Evolutionary conservation across 2,329 filamentous ascomycete species (phyloP).

Genomic region (Botrytis fragariae): DNA sequence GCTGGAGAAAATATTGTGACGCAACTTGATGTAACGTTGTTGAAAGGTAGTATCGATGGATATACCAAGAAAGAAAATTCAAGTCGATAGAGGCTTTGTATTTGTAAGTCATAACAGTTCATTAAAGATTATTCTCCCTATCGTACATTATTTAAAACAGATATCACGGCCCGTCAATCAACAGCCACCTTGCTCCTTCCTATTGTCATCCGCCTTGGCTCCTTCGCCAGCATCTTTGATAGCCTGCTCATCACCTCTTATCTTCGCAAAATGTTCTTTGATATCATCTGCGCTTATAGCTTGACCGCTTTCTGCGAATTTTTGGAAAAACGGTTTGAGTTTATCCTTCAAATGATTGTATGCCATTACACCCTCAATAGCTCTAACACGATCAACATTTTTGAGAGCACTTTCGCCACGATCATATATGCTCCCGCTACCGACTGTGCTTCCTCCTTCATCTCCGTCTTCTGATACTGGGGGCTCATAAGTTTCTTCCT

Average conservation of each 20-base stretch:
- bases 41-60: not conserved
- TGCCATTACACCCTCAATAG: constrained; percentile 96
- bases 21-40: not conserved
- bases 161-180: constrained; percentile 21
- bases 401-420: constrained; percentile 89
- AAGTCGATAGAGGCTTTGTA: not conserved
- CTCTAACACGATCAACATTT: constrained; percentile 87
- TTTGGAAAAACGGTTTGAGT: constrained; percentile 89
- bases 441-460: constrained; percentile 56
- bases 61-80: not conserved
- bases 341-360: constrained; percentile 96
- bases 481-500: constrained; percentile 92
- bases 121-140: not conserved
- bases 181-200: constrained; percentile 48
- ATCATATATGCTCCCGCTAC: constrained; percentile 81
- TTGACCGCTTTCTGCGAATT: constrained; percentile 87
- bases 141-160: constrained; percentile 6
- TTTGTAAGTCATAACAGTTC: not conserved
- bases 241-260: constrained; percentile 76
- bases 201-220: constrained; percentile 38
- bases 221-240: constrained; percentile 36
- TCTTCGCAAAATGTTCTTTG: constrained; percentile 91
- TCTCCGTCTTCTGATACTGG: constrained; percentile 69
- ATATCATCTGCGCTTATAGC: constrained; percentile 93
- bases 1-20: not conserved